phyloP scores from a whole-genome alignment of 2,329 filamentous ascomycete species.

The Neopestalotiopsis sp. region DNA sequence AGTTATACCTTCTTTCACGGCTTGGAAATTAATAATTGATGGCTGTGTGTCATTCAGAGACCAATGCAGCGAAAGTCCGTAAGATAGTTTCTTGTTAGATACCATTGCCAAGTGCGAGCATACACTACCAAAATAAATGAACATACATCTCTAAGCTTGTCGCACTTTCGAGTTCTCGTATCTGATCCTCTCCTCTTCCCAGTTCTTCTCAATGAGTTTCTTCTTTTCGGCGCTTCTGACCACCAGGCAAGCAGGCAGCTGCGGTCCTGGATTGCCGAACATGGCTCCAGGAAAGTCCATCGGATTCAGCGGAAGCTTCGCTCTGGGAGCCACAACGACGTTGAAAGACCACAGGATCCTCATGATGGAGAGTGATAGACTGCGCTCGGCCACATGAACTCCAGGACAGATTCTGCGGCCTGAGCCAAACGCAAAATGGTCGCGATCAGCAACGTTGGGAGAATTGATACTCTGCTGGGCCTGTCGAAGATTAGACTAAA shows the following conservation, averaged over 20 bases:
- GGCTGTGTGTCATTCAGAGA: too few species aligned
- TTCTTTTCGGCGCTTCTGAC: not conserved
- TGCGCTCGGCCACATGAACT: conserved; percentile 40
- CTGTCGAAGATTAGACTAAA: not conserved
- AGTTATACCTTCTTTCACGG: too few species aligned
- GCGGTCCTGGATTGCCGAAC: not conserved
- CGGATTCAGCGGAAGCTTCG: not conserved
- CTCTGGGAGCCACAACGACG: conserved; percentile 11
- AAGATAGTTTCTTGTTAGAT: not conserved
- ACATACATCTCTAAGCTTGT: not conserved
- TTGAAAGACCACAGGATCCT: conserved; percentile 41
- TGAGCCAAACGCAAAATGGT: conserved; percentile 42
- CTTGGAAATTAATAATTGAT: too few species aligned
- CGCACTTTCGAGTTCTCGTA: not conserved
- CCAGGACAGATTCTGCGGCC: conserved; percentile 43
- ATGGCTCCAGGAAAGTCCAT: not conserved
- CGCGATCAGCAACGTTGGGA: conserved; percentile 21
- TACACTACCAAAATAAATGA: not conserved
- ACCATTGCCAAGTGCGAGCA: not conserved
- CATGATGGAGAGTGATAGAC: conserved; percentile 35
- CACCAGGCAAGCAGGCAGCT: not conserved
- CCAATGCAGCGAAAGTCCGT: too few species aligned
- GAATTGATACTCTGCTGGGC: conserved; percentile 1
- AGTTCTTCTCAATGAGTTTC: conserved; percentile 1
- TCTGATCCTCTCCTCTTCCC: not conserved